phyloP scores from a whole-genome alignment of 805 yeast genomes.

The Saccharomyces paradoxus region DNA sequence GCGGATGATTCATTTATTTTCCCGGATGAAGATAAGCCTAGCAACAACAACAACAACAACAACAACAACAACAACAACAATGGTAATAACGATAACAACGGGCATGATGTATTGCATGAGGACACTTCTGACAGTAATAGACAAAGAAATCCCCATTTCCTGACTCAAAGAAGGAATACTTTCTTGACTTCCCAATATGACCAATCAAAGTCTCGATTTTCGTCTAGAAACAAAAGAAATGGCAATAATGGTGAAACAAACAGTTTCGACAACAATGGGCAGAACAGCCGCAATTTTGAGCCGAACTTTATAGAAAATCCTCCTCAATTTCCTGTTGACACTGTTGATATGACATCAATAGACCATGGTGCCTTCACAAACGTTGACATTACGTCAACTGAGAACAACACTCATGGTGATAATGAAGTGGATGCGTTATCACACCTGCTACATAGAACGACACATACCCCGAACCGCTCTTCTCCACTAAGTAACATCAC shows the following conservation, averaged over 20 bases:
- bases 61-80: slow-evolving; percentile 4
- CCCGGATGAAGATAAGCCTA: slow-evolving; percentile 65
- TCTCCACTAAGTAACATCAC: not conserved
- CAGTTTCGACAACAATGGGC: not conserved
- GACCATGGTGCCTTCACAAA: slow-evolving; percentile 23
- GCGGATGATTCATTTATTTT: slow-evolving; percentile 75
- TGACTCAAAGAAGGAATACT: slow-evolving; percentile 25
- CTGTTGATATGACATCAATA: not conserved
- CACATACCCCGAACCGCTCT: not conserved
- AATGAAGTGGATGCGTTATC: not conserved
- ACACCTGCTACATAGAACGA: not conserved
- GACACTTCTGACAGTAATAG: slow-evolving; percentile 4
- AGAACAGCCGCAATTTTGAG: not conserved
- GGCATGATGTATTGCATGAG: not conserved
- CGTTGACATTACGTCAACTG: slow-evolving; percentile 9
- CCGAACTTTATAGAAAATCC: slow-evolving; percentile 1
- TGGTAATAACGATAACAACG: slow-evolving; percentile 1
- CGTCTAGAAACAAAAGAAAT: slow-evolving; percentile 11
- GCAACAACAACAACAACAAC: not conserved
- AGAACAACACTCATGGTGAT: not conserved
- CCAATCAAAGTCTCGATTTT: slow-evolving; percentile 25
- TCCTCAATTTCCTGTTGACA: not conserved
- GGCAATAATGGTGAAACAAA: not conserved
- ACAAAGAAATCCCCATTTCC: slow-evolving; percentile 15
- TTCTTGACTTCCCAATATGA: slow-evolving; percentile 29